These are phyloP conservation scores for Thielaviopsis cerberus DNA, from an alignment of 2,329 filamentous ascomycete genomes.

Conservation along the genomic window DNA sequence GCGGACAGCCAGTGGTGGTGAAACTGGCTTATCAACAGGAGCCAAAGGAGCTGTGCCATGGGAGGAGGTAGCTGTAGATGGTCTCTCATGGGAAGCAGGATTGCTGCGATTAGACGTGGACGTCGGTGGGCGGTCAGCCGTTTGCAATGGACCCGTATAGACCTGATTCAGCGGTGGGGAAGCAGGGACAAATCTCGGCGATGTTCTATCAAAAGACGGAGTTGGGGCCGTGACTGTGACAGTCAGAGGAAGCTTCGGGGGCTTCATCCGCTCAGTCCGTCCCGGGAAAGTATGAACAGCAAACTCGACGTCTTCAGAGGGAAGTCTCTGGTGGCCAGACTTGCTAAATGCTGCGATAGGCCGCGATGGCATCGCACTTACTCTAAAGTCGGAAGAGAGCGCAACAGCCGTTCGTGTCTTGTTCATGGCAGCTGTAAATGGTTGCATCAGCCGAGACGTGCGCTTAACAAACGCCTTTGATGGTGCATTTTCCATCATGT, in stretches of 20 bases:
- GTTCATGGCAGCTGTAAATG: neutral
- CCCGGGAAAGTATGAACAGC: neutral
- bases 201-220: neutral
- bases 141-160: neutral
- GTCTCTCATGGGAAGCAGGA: neutral
- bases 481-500: slow-evolving; percentile 13
- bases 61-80: neutral
- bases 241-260: slow-evolving; percentile 1
- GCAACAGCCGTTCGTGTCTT: neutral
- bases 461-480: slow-evolving; percentile 12
- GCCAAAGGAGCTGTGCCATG: neutral
- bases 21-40: neutral
- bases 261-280: neutral
- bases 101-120: neutral
- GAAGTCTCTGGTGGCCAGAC: slow-evolving; percentile 4
- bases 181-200: neutral
- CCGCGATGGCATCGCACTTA: neutral
- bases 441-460: neutral
- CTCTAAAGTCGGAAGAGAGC: neutral
- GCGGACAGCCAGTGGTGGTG: neutral
- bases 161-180: neutral
- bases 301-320: slow-evolving; percentile 3
- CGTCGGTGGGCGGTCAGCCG: neutral
- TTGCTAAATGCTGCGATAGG: neutral
- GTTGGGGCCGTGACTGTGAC: neutral